Evolutionary conservation across 352 stramenopile genomes (phyloP).

Genomic region (Phytopythium mirpurense): DNA sequence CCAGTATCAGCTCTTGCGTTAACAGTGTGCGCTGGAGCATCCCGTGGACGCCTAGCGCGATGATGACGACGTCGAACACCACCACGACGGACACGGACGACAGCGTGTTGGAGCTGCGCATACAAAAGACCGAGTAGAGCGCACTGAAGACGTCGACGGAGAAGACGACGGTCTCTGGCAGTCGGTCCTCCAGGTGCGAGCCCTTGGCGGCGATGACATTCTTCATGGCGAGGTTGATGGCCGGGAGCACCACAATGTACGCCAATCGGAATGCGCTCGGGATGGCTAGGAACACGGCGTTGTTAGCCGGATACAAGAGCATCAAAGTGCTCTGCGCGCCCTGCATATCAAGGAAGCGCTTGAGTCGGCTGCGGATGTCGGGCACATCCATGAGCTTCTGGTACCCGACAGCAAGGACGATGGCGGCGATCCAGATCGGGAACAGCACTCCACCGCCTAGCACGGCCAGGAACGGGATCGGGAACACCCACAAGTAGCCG

Average conservation of each 20-base stretch:
- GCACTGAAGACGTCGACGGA: constrained; percentile 33
- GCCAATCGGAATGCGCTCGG: constrained; percentile 8
- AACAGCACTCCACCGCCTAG: constrained; percentile 19
- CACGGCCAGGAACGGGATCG: constrained; percentile 29
- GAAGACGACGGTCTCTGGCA: constrained; percentile 27
- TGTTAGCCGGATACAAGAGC: constrained; percentile 28
- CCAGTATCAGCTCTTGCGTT: constrained; percentile 13
- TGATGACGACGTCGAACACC: constrained; percentile 11
- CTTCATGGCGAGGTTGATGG: constrained; percentile 35
- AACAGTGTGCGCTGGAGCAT: constrained; percentile 14
- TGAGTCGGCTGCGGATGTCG: constrained; percentile 14
- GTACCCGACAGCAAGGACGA: constrained; percentile 15
- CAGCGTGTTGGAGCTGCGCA: constrained; percentile 24
- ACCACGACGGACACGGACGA: constrained; percentile 15
- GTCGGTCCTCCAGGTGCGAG: constrained; percentile 16
- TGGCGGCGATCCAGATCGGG: constrained; percentile 10
- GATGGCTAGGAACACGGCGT: constrained; percentile 21
- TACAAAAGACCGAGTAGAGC: constrained; percentile 29
- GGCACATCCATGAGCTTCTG: constrained; percentile 6
- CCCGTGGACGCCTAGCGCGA: constrained; percentile 16
- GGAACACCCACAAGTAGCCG: constrained; percentile 25
- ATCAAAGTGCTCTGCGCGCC: constrained; percentile 21
- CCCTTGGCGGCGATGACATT: constrained; percentile 25
- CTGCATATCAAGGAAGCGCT: constrained; percentile 14
- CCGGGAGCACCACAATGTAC: constrained; percentile 20